A percentile compares a stretch with the other conserved stretches of the same genome.
Conservation (phyloP, 352 stramenopile species). For the Thalassiosira allenii region DNA sequence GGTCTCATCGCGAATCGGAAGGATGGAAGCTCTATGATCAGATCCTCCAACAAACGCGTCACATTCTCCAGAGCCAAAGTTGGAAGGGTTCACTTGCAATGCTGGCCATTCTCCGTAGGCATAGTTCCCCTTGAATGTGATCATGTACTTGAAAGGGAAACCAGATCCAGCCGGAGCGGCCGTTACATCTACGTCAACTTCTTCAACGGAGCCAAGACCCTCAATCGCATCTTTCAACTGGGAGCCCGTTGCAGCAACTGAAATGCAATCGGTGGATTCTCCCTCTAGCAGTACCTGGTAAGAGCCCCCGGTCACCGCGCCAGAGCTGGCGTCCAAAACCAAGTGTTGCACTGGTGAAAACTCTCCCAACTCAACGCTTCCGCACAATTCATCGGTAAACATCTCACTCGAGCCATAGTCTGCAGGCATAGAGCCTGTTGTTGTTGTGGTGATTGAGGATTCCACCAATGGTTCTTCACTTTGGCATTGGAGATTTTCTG, state of each 20-base stretch:
- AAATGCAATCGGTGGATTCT: slow-evolving; percentile 75
- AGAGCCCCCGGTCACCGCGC: slow-evolving; percentile 65
- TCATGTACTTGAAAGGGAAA: slow-evolving; percentile 68
- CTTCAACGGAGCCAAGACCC: slow-evolving; percentile 85
- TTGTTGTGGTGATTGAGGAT: slow-evolving; percentile 38
- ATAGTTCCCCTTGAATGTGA: slow-evolving; percentile 67
- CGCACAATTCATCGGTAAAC: slow-evolving; percentile 51
- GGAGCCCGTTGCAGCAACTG: slow-evolving; percentile 85
- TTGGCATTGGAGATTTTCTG: slow-evolving; percentile 54
- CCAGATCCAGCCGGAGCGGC: slow-evolving; percentile 20
- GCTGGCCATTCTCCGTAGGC: slow-evolving; percentile 70
- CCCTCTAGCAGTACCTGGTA: slow-evolving; percentile 74
- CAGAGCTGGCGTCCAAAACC: slow-evolving; percentile 40
- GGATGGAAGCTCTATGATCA: slow-evolving; percentile 62
- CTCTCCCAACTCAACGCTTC: slow-evolving; percentile 60
- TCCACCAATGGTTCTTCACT: slow-evolving; percentile 54
- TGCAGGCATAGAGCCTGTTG: slow-evolving; percentile 28
- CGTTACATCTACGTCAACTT: slow-evolving; percentile 53
- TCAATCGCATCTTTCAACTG: slow-evolving; percentile 86
- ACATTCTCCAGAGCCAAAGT: slow-evolving; percentile 61
- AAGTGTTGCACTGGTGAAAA: slow-evolving; percentile 63
- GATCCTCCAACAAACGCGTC: slow-evolving; percentile 58
- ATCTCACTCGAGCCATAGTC: slow-evolving; percentile 62
- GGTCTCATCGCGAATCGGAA: slow-evolving; percentile 72
- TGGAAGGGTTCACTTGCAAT: slow-evolving; percentile 51